Conservation (phyloP, 164 flowering plant species). For the Magnolia sinica region DNA sequence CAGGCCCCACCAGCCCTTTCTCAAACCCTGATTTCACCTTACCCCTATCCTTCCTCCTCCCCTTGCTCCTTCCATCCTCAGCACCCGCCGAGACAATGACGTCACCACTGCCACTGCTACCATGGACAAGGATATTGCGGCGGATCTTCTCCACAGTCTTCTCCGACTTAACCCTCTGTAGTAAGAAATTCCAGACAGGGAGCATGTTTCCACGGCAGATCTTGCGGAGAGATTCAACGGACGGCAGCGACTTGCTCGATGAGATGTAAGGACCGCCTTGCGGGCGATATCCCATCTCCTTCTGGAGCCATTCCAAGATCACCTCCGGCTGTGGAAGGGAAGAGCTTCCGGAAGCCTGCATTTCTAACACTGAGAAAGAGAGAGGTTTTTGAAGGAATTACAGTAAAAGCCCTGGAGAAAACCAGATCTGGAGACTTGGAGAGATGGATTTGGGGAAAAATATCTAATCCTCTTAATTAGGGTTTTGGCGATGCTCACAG, state of each 20-base stretch:
- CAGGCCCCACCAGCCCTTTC: constrained; percentile 18
- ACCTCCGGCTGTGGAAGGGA: constrained; percentile 68
- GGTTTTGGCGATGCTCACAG: no score
- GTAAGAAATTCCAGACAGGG: constrained; percentile 74
- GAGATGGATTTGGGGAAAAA: no score
- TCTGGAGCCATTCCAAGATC: constrained; percentile 87
- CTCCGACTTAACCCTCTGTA: constrained; percentile 86
- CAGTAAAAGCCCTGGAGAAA: not conserved
- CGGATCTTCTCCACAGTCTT: constrained; percentile 82
- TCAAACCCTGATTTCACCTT: constrained; percentile 18
- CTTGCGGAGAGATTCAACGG: constrained; percentile 66
- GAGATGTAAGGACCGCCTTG: constrained; percentile 51
- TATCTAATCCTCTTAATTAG: no score
- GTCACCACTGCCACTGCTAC: constrained; percentile 31
- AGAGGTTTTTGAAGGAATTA: not conserved
- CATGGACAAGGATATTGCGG: constrained; percentile 83
- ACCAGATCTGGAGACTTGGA: no score
- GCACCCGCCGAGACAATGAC: constrained; percentile 18
- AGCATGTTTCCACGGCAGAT: constrained; percentile 93
- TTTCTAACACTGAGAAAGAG: constrained; percentile 7
- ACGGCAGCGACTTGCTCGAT: constrained; percentile 46
- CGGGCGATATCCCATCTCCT: constrained; percentile 95
- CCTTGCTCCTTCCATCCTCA: constrained; percentile 33
- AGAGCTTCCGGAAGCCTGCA: constrained; percentile 53
- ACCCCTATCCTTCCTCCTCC: constrained; percentile 38